Evolutionary conservation across 441 rosid species (phyloP), one percentile per base, ranked within the genome.

Genomic region (Theobroma grandiflorum): DNA sequence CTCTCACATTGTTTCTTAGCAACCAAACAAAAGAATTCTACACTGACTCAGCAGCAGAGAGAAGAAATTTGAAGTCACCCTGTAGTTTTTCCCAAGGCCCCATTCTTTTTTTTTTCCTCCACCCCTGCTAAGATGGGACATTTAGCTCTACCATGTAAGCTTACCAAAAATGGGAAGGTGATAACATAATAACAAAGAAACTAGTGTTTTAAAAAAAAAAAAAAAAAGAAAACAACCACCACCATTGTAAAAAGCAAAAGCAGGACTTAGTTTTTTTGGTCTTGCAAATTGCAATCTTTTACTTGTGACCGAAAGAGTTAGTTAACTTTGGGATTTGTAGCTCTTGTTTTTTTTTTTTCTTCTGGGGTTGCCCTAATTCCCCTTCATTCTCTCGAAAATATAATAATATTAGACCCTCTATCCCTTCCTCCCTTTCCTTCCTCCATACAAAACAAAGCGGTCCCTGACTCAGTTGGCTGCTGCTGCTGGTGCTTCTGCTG

Each of bases 281-380:
- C 22, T 18, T 53, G 59, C 59, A 22, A 62, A 31, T 43, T 18
- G 53, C 53, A 49, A 45, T 37, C 14, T 49, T 78, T 8, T 35
- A 31, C 43, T 14, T 42, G 53, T 31, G 11, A 8, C 8, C 64
- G 15, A 66, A 40, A 6, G 69, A 61, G 83, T 76, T 72, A n/a
- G 81, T 73, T 82, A 73, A 70, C 84, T 82, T 82, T 45, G 84
- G 84, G 81, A 73, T 72, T 82, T 78, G 84, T 72, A 62, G 63
- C 63, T 57, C 15, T 20, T 43, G 20, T 67, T 71, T 52, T 8
- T 8, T 8, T 8, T 6, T 45, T 7, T 45, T 45, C 8, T 8
- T 45, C 10, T 53, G 33, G 50, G 71, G 33, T 78, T 71, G 38
- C 57, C 62, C 63, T 71, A 33, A 59, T 33, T 59, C 55, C 15